Percentiles rank a stretch among this genome's conserved stretches.
Evolutionary conservation across 257 asterid genomes (phyloP).

Genomic region (Solanum etuberosum): DNA sequence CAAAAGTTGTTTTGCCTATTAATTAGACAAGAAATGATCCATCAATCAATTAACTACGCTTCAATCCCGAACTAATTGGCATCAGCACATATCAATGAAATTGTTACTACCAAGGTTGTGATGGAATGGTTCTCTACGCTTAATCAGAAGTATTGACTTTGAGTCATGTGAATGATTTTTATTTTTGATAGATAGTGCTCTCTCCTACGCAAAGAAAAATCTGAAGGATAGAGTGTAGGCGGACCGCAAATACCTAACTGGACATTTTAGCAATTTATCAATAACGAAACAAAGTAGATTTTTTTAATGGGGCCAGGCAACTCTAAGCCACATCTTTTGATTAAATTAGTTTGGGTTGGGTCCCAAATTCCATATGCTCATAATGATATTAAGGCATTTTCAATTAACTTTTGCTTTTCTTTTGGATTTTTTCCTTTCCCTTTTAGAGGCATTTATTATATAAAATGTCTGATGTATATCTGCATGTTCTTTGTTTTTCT

Average conservation of each 20-base stretch:
- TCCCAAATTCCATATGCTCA: slow-evolving; percentile 23
- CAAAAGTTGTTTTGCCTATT: not conserved
- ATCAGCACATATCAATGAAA: not conserved
- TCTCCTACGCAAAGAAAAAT: not conserved
- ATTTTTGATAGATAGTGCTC: too few relatives aligned
- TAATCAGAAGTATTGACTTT: not conserved
- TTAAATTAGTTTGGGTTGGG: slow-evolving; percentile 14
- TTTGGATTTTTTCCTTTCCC: slow-evolving; percentile 3
- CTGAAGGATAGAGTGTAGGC: not conserved
- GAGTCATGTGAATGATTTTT: not conserved
- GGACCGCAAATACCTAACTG: not conserved
- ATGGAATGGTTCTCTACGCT: not conserved
- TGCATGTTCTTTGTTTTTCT: not conserved
- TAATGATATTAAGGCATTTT: slow-evolving; percentile 20
- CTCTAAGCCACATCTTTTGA: slow-evolving; percentile 30
- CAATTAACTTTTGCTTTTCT: not conserved
- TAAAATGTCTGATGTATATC: not conserved
- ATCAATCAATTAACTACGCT: not conserved
- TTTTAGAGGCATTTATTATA: not conserved
- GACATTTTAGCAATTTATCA: not conserved
- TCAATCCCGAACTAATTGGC: not conserved
- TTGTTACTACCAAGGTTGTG: not conserved
- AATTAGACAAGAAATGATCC: not conserved
- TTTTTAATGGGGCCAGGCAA: slow-evolving; percentile 15
- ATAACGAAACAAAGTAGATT: slow-evolving; percentile 15